Base-by-base conservation (phyloP, 116 monocot species). In the Phalaenopsis hybrid region DNA sequence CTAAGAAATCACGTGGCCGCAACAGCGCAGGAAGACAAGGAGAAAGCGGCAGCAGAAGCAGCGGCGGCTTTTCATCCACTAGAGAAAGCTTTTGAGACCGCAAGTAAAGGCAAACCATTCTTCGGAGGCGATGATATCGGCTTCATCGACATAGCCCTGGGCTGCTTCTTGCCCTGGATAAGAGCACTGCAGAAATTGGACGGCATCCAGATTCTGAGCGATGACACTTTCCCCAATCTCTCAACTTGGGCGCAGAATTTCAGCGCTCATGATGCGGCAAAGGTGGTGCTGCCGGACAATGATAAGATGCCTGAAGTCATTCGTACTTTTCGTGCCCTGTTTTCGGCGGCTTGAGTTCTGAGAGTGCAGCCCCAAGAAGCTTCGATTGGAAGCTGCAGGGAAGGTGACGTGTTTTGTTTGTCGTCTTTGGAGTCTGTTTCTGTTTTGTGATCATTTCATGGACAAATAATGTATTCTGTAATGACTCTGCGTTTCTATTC, bases 81-180 rank as follows among this genome's bases (percentile, higher is more conserved):
- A 44, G 87, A 84, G 31, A 82, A 31, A 0, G 81, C 79, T 12
- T 84, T 84, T 0, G 76, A 15, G 16, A 49, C 81, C 21, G 79
- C 78, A 57, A 81, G 81, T 74, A 51, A 81, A 10, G 87, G 84
- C 55, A 84, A 87, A 61, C 0, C 21, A 0, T 78, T 78, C 57
- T 78, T 78, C 13, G 78, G 78, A 10, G 78, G 57, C 1, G 78
- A 78, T 6, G 11, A 12, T 17, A 57, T 78, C 52, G 78, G 78
- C 48, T 78, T 55, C 52, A 13, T 78, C 15, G 78, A 78, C 33
- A 78, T 78, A 8, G 57, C 55, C 0, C 57, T 78, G 0, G 78
- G 78, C 4, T 57, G 31, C 57, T 55, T 15, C 31, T 11, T 78
- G 9, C 37, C 51, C 11, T 55, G 78, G 78, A 3, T 78, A 23